Conservation (phyloP, 1,139 yeast genomes). For the Diutina pseudorugosa region DNA sequence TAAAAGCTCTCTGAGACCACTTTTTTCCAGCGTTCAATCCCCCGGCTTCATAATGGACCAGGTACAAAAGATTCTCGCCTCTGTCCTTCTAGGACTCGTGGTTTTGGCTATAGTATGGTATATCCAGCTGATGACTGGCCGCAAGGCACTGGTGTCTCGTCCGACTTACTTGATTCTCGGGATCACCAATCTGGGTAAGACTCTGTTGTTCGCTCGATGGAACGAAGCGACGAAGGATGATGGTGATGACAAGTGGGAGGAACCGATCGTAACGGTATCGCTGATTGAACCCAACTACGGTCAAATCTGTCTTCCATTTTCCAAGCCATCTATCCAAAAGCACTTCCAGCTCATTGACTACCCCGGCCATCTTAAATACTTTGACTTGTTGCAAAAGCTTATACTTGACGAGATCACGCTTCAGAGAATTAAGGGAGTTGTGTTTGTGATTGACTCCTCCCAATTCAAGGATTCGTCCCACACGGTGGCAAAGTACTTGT, state of each 20-base stretch:
- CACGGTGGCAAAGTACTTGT: constrained; percentile 38
- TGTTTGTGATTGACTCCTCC: constrained; percentile 61
- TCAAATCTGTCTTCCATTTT: constrained; percentile 21
- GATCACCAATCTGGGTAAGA: constrained; percentile 64
- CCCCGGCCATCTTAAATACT: constrained; percentile 78
- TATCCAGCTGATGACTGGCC: constrained; percentile 6
- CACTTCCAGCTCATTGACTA: constrained; percentile 51
- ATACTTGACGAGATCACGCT: constrained; percentile 33
- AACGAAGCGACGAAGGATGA: constrained; percentile 7
- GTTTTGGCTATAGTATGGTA: constrained; percentile 10
- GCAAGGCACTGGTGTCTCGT: constrained; percentile 9
- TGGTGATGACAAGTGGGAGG: constrained; percentile 5
- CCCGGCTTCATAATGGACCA: constrained; percentile 11
- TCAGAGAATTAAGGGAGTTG: constrained; percentile 44
- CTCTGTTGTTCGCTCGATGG: constrained; percentile 40
- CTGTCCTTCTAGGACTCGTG: constrained; percentile 13
- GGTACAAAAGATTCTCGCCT: constrained; percentile 11
- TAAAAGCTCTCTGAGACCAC: neutral
- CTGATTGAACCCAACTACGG: constrained; percentile 30
- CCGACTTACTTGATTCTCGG: constrained; percentile 69
- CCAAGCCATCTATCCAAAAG: constrained; percentile 20
- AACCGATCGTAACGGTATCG: constrained; percentile 20
- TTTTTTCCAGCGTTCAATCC: neutral
- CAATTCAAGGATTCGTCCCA: constrained; percentile 4
- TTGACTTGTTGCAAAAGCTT: constrained; percentile 31